Evolutionary conservation across 1,284 basidiomycete species (phyloP), one percentile per base, ranked within the genome.

Genomic region (Puccinia coronata): DNA sequence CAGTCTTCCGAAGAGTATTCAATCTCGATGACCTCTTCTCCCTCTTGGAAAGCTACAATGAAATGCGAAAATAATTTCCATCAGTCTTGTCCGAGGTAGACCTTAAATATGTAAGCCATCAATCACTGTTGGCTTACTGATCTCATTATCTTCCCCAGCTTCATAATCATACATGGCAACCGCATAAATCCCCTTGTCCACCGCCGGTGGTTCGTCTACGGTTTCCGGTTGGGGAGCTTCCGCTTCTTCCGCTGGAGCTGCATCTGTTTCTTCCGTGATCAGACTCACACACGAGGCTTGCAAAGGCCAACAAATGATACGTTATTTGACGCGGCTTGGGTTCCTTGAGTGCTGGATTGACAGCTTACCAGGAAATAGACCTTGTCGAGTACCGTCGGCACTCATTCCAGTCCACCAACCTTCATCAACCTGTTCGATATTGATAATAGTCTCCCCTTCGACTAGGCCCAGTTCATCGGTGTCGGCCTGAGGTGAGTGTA

Each of bases 401-500:
- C 91, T 91, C 61, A 90, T 88, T 41, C 93, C 94, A 82, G 88
- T 90, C 94, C 94, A 95, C 94, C 89, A 89, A 43, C 88, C 88
- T 53, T 83, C 83, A 51, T 83, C 83, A n/a, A 94, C 85, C 86
- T 93, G 90, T 86, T 95, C 93, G 67, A 96, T 91, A 83, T 92
- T 89, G 76, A 92, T 90, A 78, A 96, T 91, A 53, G 91, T 87
- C 85, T 95, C 93, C 72, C 93, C 95, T 86, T 96, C 94, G 1
- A 88, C 84, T 28, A 97, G 89, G 75, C 87, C 87, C 87, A 96
- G 91, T 85, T 97, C 95, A 84, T 95, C 94, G 82, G 94, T 92
- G 86, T 94, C 93, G 67, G 76, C 82, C 73, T 82, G 28, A 51
- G 53, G 28, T 8, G 18, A 57, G 39, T 23, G 43, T n/a, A 20